These are phyloP conservation scores for Tolypocladium tundrense DNA, from an alignment of 2,329 filamentous ascomycete genomes.

Conservation along the genomic window DNA sequence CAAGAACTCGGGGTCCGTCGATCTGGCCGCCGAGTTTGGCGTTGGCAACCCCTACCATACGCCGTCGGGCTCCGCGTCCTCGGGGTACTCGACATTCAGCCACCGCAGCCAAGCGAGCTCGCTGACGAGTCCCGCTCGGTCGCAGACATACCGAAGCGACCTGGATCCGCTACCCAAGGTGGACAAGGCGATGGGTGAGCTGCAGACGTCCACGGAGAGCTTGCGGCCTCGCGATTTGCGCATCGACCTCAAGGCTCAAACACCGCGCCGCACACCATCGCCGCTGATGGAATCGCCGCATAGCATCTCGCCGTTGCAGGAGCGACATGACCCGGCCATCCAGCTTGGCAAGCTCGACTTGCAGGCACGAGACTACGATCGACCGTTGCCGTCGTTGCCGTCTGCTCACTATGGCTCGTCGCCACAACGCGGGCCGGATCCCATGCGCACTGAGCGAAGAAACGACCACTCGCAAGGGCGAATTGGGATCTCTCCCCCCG, in stretches of 20 bases:
- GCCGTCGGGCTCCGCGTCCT: slow-evolving; percentile 54
- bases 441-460: not conserved
- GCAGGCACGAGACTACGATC: slow-evolving; percentile 3
- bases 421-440: not conserved
- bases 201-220: slow-evolving; percentile 39
- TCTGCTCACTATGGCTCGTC: slow-evolving; percentile 2
- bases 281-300: slow-evolving; percentile 18
- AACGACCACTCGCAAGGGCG: not conserved
- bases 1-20: slow-evolving; percentile 32
- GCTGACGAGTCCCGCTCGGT: slow-evolving; percentile 33
- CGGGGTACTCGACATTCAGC: slow-evolving; percentile 51
- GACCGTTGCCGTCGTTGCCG: slow-evolving; percentile 5
- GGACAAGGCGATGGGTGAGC: slow-evolving; percentile 43
- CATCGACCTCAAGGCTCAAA: slow-evolving; percentile 21
- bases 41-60: slow-evolving; percentile 54
- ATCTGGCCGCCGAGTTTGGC: slow-evolving; percentile 51
- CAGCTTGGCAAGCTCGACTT: slow-evolving; percentile 8
- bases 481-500: not conserved
- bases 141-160: slow-evolving; percentile 24
- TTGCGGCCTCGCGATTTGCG: slow-evolving; percentile 17
- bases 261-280: slow-evolving; percentile 12
- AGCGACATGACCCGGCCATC: slow-evolving; percentile 12
- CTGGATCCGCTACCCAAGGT: slow-evolving; percentile 17
- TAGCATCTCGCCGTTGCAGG: slow-evolving; percentile 12
- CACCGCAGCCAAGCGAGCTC: slow-evolving; percentile 50